Conservation (phyloP, 2,329 filamentous ascomycete species). For the Verticillium alfalfae region DNA sequence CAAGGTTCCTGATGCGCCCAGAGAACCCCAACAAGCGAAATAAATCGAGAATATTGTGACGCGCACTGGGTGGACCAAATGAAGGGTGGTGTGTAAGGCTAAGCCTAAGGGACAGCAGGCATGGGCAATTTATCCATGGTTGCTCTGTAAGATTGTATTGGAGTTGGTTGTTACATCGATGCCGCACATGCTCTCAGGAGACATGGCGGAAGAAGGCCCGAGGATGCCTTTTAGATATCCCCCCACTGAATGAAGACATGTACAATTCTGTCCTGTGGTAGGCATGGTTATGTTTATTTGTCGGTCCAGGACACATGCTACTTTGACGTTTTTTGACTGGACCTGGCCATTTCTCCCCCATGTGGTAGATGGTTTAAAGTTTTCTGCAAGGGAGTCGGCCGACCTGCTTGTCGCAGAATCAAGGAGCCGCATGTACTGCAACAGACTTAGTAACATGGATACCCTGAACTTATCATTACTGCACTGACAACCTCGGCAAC, state of each 20-base stretch:
- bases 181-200: background rate
- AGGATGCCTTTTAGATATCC: background rate
- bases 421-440: too few relatives aligned
- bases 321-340: too few relatives aligned
- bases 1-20: constrained; percentile 72
- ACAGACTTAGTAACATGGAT: too few relatives aligned
- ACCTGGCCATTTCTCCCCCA: too few relatives aligned
- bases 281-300: background rate
- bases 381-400: too few relatives aligned
- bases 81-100: background rate
- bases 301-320: too few relatives aligned
- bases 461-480: too few relatives aligned
- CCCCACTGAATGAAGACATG: background rate
- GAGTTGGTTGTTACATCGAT: background rate
- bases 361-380: too few relatives aligned
- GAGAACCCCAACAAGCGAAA: constrained; percentile 34
- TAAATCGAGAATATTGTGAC: constrained; percentile 7
- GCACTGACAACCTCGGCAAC: too few relatives aligned
- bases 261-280: background rate
- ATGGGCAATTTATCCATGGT: background rate
- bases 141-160: background rate
- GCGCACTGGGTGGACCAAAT: too few relatives aligned
- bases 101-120: background rate
- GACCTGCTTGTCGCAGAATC: too few relatives aligned
- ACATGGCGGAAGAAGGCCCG: background rate